Evolutionary conservation across 208 protist species (phyloP).

Genomic region (Trypanosoma conorhini): DNA sequence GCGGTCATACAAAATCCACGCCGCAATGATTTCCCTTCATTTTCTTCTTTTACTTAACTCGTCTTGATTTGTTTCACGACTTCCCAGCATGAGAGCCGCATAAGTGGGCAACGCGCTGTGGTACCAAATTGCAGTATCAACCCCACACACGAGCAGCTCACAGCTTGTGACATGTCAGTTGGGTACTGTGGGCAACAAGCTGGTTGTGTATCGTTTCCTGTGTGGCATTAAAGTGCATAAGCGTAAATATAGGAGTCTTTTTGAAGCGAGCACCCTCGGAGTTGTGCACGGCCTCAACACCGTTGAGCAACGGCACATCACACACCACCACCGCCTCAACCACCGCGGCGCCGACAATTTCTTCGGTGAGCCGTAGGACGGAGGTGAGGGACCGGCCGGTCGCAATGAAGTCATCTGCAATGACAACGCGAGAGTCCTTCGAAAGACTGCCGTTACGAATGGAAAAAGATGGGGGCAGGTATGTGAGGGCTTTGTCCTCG

Average conservation of each 20-base stretch:
- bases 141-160: neutral
- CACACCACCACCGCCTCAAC: conserved; percentile 76
- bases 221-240: conserved; percentile 60
- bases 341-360: conserved; percentile 57
- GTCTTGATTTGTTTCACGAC: neutral
- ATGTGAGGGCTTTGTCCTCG: conserved; percentile 27
- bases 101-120: no score
- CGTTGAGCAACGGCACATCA: conserved; percentile 58
- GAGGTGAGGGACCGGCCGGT: conserved; percentile 67
- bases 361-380: conserved; percentile 62
- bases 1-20: no score
- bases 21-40: neutral
- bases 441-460: conserved; percentile 68
- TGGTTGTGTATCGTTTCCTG: conserved; percentile 32
- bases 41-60: conserved; percentile 14
- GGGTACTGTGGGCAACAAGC: neutral
- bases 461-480: conserved; percentile 37
- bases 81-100: no score
- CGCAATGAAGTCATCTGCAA: conserved; percentile 92
- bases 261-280: conserved; percentile 37
- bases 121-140: no score
- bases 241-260: conserved; percentile 68
- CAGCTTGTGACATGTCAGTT: neutral
- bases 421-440: conserved; percentile 56
- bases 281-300: conserved; percentile 70